phyloP scores from a whole-genome alignment of 2,329 filamentous ascomycete species.

The Colletotrichum cuscutae region DNA sequence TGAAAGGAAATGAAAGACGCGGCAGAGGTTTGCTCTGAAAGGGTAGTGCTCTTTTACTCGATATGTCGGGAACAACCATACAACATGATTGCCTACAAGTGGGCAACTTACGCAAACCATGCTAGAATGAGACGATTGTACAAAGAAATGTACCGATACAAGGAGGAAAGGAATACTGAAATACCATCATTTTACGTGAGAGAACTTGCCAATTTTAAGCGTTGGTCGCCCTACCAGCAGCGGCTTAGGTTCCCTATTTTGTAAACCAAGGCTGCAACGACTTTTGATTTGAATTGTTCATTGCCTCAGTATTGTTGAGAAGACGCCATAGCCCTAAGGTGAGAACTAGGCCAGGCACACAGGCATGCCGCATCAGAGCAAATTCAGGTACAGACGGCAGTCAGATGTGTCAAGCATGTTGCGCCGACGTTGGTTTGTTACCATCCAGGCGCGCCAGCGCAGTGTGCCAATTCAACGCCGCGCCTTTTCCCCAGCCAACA shows the following conservation, averaged over 20 bases:
- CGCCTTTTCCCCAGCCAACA: neutral
- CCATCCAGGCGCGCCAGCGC: neutral
- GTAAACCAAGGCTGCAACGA: neutral
- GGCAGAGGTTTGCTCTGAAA: neutral
- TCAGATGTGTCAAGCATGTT: too few relatives aligned
- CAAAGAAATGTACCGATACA: neutral
- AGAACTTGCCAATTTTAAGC: neutral
- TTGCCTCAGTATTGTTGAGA: neutral
- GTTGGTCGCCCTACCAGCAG: neutral
- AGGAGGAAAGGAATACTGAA: neutral
- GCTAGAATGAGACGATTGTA: neutral
- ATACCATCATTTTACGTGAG: neutral
- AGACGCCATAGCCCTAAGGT: neutral
- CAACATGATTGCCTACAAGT: neutral
- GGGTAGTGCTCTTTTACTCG: neutral
- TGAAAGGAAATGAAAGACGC: neutral
- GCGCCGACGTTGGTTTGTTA: neutral
- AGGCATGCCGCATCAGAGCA: too few relatives aligned
- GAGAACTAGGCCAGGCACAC: neutral
- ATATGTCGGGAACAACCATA: neutral
- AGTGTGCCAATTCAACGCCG: neutral
- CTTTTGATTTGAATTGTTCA: neutral
- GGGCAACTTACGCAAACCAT: neutral
- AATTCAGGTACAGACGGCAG: too few relatives aligned
- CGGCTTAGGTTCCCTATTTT: neutral